Base-by-base conservation (phyloP, 2,329 filamentous ascomycete genomes). In the Aspergillus melleus region DNA sequence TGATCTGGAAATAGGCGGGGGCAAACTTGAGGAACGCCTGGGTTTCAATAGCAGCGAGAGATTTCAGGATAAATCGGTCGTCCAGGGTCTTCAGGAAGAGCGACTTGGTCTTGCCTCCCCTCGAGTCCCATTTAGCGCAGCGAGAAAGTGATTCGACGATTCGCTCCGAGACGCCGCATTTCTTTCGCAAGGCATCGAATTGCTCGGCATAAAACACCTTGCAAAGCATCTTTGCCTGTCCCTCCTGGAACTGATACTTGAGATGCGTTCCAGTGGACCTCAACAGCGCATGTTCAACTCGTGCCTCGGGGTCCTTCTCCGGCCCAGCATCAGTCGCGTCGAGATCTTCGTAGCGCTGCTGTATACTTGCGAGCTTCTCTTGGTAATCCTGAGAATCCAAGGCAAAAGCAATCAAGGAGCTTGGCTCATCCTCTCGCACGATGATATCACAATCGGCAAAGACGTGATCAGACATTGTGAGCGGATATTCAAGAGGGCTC, bases 121-220 rank as follows among this genome's bases (percentile, higher is more conserved):
- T 96, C 3, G 92, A 96, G 77, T 99, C 95, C 91, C 94, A 99
- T 75, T 98, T 97, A 20, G 96, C 84, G 77, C 96, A 99, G 20
- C 95, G 88, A 8, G 95, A 98, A 22, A 99, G 81, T 1, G 93
- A 97, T 73, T 99, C 95, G 26, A 98, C 88, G 65, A 99, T 96
- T 39, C 95, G 90, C 71, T 98, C 93, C 1, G 92, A 88, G 9
- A 97, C 90, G 16, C 94, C 94, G 65, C 94, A 98, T 76, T 96
- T 97, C 58, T 91, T 86, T 58, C 95, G 88, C 44, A 99, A 83
- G 3, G 95, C 95, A 76, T 99, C 95, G 68, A 99, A 99, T 64
- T 97, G 95, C 74, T 98, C 95, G 0, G 95, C 95, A 70, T 96
- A 99, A 76, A 99, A 98, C 51, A 99, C 95, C 77, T 99, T 99